These are phyloP conservation scores for Phytophthora chlamydospora DNA, from an alignment of 352 stramenopile species.

Conservation along the genomic window DNA sequence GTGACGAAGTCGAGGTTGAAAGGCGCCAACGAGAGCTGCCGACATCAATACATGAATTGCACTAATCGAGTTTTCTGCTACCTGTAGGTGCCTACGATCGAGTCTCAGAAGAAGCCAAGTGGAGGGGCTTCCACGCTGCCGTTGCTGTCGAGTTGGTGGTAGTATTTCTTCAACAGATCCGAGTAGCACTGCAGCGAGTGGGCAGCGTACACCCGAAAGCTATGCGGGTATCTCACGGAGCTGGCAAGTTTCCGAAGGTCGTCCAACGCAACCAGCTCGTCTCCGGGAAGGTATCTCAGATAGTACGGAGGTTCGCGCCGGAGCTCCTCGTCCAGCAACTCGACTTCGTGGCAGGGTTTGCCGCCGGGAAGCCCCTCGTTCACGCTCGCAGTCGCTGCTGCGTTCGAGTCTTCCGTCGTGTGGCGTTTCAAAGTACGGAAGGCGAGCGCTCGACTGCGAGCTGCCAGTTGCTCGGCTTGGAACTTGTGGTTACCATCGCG, in stretches of 20 bases:
- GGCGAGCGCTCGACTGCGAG: constrained; percentile 52
- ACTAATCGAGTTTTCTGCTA: not conserved
- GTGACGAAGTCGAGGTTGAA: not conserved
- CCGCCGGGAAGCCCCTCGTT: constrained; percentile 67
- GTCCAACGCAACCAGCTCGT: constrained; percentile 67
- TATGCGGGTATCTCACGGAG: constrained; percentile 56
- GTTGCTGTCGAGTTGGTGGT: constrained; percentile 50
- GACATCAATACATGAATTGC: constrained; percentile 8
- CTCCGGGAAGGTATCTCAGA: constrained; percentile 67
- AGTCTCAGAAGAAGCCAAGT: constrained; percentile 51
- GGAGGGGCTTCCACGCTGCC: constrained; percentile 54
- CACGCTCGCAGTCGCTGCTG: constrained; percentile 40
- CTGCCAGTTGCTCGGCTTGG: constrained; percentile 57
- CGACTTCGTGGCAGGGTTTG: constrained; percentile 60
- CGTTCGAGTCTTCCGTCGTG: constrained; percentile 42
- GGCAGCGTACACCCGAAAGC: constrained; percentile 64
- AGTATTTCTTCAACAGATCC: constrained; percentile 75
- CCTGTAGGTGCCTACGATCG: not conserved
- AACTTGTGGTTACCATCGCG: constrained; percentile 68
- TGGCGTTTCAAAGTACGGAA: constrained; percentile 63
- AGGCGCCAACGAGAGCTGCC: not conserved
- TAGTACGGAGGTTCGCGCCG: constrained; percentile 75
- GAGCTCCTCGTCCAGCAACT: constrained; percentile 62
- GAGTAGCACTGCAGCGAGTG: constrained; percentile 68
- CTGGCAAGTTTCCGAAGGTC: constrained; percentile 62